Percentiles rank a stretch among this genome's conserved stretches.
Evolutionary conservation across 179 eudicot genomes (phyloP).

Genomic region (Silene vulgaris): DNA sequence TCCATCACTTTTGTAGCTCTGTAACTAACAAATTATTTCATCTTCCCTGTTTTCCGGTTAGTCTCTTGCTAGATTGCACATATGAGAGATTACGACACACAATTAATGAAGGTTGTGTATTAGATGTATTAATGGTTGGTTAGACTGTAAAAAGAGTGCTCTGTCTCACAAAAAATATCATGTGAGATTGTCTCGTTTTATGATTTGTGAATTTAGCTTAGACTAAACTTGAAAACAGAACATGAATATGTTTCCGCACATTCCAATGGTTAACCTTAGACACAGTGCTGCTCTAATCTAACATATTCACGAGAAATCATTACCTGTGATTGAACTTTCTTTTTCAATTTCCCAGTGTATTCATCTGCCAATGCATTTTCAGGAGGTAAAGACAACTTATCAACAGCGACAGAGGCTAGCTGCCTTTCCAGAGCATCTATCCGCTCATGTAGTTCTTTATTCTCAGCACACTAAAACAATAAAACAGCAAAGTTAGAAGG

Average conservation of each 20-base stretch:
- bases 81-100: neutral
- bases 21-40: neutral
- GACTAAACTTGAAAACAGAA: neutral
- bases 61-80: neutral
- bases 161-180: neutral
- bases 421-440: conserved; percentile 60
- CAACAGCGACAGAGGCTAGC: conserved; percentile 40
- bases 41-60: neutral
- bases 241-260: neutral
- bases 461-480: conserved; percentile 62
- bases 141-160: neutral
- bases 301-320: conserved; percentile 4
- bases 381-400: conserved; percentile 32
- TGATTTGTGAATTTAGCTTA: neutral
- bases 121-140: neutral
- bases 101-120: neutral
- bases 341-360: conserved; percentile 59
- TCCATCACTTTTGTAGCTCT: neutral
- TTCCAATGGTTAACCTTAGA: neutral
- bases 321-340: conserved; percentile 81
- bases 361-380: conserved; percentile 43
- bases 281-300: neutral
- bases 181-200: neutral
- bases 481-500: neutral
- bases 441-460: conserved; percentile 61